Conservation (phyloP, 2,329 filamentous ascomycete species). For the Colletotrichum shisoi region DNA sequence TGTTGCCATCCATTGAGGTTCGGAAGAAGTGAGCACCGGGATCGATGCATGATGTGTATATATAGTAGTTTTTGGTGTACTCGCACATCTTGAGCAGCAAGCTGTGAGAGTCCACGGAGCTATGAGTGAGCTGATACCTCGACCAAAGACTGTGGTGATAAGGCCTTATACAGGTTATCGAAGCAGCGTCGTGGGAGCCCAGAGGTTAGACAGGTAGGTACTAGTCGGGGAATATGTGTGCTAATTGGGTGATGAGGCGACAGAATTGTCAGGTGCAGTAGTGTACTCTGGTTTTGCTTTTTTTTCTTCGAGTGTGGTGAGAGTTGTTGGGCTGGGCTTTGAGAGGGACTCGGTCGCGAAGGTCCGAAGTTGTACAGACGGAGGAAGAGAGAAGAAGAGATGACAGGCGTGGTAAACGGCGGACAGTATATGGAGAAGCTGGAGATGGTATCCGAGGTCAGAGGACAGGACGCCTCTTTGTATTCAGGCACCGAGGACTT, state of each 20-base stretch:
- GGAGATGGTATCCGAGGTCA: conserved; percentile 13
- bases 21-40: conserved; percentile 75
- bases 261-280: background rate
- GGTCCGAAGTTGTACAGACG: conserved; percentile 32
- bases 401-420: conserved; percentile 24
- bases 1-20: conserved; percentile 72
- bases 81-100: conserved; percentile 59
- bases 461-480: conserved; percentile 24
- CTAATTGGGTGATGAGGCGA: background rate
- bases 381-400: conserved; percentile 26
- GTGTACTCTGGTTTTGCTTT: background rate
- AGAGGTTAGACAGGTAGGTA: background rate
- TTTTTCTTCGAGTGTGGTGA: background rate
- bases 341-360: background rate
- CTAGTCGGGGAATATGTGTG: background rate
- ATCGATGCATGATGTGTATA: conserved; percentile 75
- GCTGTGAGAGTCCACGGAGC: background rate
- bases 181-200: background rate
- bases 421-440: background rate
- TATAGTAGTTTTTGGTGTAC: conserved; percentile 79
- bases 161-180: background rate
- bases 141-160: background rate
- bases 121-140: background rate
- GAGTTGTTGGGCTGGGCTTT: background rate
- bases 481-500: conserved; percentile 6